phyloP scores from a whole-genome alignment of 371 early-diverging fungal genomes.

The Lichtheimia hyalospora region DNA sequence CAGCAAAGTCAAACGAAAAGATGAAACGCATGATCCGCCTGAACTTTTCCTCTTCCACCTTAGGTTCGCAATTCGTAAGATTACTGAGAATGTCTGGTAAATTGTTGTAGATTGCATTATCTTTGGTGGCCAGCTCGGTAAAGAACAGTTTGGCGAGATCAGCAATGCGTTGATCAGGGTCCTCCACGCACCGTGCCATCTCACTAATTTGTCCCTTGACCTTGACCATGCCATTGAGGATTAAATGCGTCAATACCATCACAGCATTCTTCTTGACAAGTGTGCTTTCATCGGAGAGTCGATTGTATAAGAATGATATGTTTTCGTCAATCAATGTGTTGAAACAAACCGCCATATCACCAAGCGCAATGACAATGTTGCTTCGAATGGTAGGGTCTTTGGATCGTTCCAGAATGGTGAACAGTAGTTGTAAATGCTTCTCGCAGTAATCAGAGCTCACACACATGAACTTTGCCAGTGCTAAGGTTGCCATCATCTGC shows the following conservation, averaged over 20 bases:
- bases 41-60: constrained; percentile 78
- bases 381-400: constrained; percentile 77
- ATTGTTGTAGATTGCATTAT: constrained; percentile 97
- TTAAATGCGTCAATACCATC: constrained; percentile 96
- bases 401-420: constrained; percentile 86
- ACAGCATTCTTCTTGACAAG: constrained; percentile 92
- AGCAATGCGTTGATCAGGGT: constrained; percentile 82
- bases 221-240: constrained; percentile 98
- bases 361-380: constrained; percentile 94
- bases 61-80: constrained; percentile 60
- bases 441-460: constrained; percentile 93
- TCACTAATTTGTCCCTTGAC: constrained; percentile 97
- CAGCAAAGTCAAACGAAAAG: constrained; percentile 83
- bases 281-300: constrained; percentile 76
- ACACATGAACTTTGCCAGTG: constrained; percentile 95
- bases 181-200: constrained; percentile 95
- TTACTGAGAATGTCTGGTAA: constrained; percentile 95
- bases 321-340: constrained; percentile 93
- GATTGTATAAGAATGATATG: constrained; percentile 88
- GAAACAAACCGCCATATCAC: constrained; percentile 95
- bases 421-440: constrained; percentile 83
- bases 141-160: constrained; percentile 94
- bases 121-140: constrained; percentile 92
- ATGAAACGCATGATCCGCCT: constrained; percentile 90
- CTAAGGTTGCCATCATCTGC: constrained; percentile 81